Evolutionary conservation across 305 asterid genomes (phyloP), one percentile per base, ranked within the genome.

Genomic region (Vinca major): DNA sequence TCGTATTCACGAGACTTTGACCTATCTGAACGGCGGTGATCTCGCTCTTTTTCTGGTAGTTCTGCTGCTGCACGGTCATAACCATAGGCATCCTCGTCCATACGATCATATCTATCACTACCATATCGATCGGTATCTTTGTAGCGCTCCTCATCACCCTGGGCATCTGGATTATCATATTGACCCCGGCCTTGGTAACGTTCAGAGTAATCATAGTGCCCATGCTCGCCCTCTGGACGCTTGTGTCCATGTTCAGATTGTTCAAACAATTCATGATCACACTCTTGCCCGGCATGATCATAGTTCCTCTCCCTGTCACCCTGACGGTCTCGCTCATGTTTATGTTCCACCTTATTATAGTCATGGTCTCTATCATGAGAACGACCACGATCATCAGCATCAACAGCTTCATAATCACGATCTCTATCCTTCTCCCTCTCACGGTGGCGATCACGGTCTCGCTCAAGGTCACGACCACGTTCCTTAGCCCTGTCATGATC

Each of bases 61-160:
- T 86, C 90, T 47, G 92, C 73, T 47, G 84, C 78, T 43, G 73
- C 82, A 45, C 82, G 82, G 62, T 85, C 93, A 75, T 83, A 90
- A 48, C 85, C 87, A 73, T 87, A 87, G 50, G 75, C 81, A 58
- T 87, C 97, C 43, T 86, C 97, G n/a, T 88, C 97, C 97, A 86
- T 85, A 75, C 80, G 94, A 74, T 89, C 88, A 67, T 89, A 88
- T 13, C 85, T 83, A 70, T 84, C 98, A 75, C 72, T 41, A 78
- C 33, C 33, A 50, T 79, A 86, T 49, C 79, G 87, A 55, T 82
- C 86, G 58, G 87, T 56, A 60, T 84, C 90, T 72, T 87, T 82
- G 55, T 86, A 86, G 62, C 92, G 88, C 58, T 86, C 95, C 69
- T 86, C 83, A 51, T 77, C 89, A 47, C 75, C 86, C 20, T 70